These are phyloP conservation scores for Verticillium alfalfae DNA, from an alignment of 2,329 filamentous ascomycete genomes.

Conservation along the genomic window DNA sequence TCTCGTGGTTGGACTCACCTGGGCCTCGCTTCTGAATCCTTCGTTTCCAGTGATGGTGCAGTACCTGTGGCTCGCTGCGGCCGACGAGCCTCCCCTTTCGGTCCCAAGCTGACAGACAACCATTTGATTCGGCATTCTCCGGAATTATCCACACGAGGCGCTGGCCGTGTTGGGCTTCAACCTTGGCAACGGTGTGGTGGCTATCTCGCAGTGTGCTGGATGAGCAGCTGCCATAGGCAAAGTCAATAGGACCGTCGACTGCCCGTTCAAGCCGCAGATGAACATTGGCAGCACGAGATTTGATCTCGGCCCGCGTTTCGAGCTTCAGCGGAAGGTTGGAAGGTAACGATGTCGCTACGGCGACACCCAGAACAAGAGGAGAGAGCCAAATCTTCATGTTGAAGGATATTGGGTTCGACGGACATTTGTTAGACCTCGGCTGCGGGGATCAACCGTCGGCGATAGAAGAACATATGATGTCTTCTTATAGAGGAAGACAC, in stretches of 20 bases:
- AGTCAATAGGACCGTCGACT: constrained; percentile 12
- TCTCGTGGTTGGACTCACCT: neutral
- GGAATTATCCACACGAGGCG: constrained; percentile 18
- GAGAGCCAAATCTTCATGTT: constrained; percentile 10
- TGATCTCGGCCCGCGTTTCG: constrained; percentile 23
- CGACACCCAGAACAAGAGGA: constrained; percentile 6
- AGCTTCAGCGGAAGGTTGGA: constrained; percentile 21
- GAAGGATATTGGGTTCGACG: neutral
- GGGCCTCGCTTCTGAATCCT: constrained; percentile 10
- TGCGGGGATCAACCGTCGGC: neutral
- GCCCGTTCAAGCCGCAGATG: constrained; percentile 14
- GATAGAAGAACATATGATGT: neutral
- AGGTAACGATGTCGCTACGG: constrained; percentile 1
- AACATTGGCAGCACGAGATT: constrained; percentile 26
- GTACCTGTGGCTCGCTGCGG: constrained; percentile 26
- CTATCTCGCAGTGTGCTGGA: constrained; percentile 7
- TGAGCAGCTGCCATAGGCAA: constrained; percentile 17
- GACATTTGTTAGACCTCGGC: neutral
- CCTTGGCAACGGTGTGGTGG: constrained; percentile 12
- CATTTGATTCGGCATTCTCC: constrained; percentile 15
- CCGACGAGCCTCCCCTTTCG: constrained; percentile 22
- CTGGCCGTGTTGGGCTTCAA: constrained; percentile 11
- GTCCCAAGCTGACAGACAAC: constrained; percentile 35
- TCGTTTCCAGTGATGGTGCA: constrained; percentile 18
- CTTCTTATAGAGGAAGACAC: neutral